These are phyloP conservation scores for Macrophomina tecta DNA, from an alignment of 2,329 filamentous ascomycete genomes.

Conservation along the genomic window DNA sequence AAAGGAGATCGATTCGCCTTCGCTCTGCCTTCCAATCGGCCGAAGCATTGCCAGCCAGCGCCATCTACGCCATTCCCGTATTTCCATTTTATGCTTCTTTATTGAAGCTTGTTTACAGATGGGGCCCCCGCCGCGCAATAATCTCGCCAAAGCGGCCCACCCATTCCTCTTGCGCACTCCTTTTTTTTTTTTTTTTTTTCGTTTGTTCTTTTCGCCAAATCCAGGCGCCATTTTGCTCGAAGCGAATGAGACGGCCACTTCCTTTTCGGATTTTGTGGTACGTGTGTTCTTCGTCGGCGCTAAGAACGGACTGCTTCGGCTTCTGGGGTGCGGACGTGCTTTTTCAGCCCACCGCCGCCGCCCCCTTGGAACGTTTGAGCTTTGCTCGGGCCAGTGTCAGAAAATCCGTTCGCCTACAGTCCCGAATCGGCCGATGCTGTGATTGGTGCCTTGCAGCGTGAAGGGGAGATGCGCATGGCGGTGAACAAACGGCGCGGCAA, in stretches of 20 bases:
- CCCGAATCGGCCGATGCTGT: background rate
- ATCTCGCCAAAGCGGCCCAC: background rate
- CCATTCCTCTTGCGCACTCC: background rate
- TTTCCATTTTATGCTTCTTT: conserved; percentile 17
- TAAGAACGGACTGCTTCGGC: background rate
- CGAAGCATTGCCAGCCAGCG: background rate
- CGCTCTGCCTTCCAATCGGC: background rate
- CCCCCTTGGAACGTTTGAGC: background rate
- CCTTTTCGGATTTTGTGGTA: background rate
- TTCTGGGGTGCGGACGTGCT: background rate
- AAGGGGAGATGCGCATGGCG: background rate
- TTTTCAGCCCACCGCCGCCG: background rate
- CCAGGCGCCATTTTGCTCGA: background rate
- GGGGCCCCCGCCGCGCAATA: background rate
- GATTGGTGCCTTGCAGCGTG: background rate
- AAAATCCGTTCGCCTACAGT: background rate
- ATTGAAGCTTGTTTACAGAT: conserved; percentile 16
- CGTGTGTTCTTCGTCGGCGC: background rate
- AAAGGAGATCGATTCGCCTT: background rate
- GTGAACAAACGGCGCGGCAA: background rate
- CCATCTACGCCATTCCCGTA: conserved; percentile 15
- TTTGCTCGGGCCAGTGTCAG: background rate
- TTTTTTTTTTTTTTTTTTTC: background rate
- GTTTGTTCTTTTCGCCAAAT: background rate
- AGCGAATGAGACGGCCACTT: background rate